phyloP scores from a whole-genome alignment of 345 rosid genomes.

The Gossypium rotundifolium region DNA sequence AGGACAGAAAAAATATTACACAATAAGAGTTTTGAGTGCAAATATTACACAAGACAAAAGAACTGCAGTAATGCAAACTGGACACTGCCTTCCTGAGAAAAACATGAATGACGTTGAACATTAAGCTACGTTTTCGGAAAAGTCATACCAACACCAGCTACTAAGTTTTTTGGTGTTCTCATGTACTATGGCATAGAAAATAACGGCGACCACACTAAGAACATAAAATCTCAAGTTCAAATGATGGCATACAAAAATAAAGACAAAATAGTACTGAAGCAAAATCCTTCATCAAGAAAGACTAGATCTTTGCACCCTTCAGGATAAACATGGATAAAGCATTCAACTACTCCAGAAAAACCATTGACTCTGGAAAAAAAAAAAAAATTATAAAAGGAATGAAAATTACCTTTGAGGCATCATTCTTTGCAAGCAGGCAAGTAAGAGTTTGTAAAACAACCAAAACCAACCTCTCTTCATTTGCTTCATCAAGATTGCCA shows the following conservation, averaged over 20 bases:
- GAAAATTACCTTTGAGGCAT: slow-evolving; percentile 70
- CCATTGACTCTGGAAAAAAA: background rate
- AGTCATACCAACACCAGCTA: background rate
- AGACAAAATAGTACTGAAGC: background rate
- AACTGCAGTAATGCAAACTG: background rate
- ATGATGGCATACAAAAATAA: background rate
- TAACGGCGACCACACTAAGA: background rate
- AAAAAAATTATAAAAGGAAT: slow-evolving; percentile 2
- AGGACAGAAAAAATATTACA: background rate
- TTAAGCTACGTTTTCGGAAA: background rate
- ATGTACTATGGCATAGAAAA: background rate
- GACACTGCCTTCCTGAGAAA: background rate
- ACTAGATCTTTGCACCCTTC: background rate
- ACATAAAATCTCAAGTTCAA: background rate
- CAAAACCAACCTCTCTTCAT: slow-evolving; percentile 80
- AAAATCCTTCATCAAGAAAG: slow-evolving; percentile 2
- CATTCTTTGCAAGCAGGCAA: slow-evolving; percentile 73
- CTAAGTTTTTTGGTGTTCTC: background rate
- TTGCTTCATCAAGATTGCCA: slow-evolving; percentile 69
- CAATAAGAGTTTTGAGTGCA: background rate
- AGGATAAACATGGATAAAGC: slow-evolving; percentile 1
- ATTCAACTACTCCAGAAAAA: slow-evolving; percentile 10
- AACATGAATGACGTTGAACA: background rate
- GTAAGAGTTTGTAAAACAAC: slow-evolving; percentile 86
- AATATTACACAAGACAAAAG: background rate